A percentile compares a stretch with the other conserved stretches of the same genome.
Evolutionary conservation across 306 rosid species (phyloP).

Genomic region (Oxytropis ochrocephala): DNA sequence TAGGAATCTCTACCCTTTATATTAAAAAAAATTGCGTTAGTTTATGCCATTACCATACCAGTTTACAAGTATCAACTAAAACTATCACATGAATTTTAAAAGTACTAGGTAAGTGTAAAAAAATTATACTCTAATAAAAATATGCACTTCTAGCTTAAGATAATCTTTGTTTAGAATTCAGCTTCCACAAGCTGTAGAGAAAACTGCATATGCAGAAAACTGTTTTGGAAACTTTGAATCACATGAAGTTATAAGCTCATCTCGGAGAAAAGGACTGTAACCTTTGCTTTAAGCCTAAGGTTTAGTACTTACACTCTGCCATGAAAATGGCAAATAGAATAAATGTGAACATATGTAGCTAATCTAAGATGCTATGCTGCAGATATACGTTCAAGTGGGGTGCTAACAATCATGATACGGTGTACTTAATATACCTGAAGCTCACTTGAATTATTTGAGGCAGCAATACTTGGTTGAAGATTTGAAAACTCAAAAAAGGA

Average conservation of each 20-base stretch:
- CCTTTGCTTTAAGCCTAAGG: too few relatives aligned
- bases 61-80: neutral
- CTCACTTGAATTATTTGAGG: conserved; percentile 32
- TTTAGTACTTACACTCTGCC: too few relatives aligned
- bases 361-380: too few relatives aligned
- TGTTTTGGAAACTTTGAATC: too few relatives aligned
- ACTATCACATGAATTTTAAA: neutral
- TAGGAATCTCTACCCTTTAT: conserved; percentile 31
- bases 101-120: neutral
- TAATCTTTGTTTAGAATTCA: neutral
- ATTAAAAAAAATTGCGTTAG: conserved; percentile 12
- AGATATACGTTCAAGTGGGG: neutral
- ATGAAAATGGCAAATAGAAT: too few relatives aligned
- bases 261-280: too few relatives aligned
- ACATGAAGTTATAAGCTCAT: too few relatives aligned
- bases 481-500: conserved; percentile 48
- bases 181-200: too few relatives aligned
- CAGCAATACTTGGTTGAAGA: conserved; percentile 28
- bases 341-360: too few relatives aligned
- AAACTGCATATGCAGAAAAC: too few relatives aligned
- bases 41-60: neutral
- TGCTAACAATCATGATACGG: neutral
- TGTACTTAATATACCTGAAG: conserved; percentile 43
- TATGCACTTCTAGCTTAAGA: neutral
- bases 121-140: neutral